Conservation (phyloP, 345 rosid genomes). For the Salix udensis region DNA sequence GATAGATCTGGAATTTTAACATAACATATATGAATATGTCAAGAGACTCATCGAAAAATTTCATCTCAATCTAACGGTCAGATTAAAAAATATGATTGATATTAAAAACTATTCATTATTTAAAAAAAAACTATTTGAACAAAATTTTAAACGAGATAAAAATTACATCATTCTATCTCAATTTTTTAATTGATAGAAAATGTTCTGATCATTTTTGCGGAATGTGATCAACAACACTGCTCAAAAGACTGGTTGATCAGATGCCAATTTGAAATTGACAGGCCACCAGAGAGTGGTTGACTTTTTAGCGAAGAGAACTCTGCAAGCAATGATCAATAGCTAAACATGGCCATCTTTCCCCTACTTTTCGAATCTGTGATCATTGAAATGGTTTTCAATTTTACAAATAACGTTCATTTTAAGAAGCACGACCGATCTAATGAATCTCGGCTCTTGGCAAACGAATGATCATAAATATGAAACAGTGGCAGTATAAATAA, state of each 20-base stretch:
- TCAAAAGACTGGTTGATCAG: no score
- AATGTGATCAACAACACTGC: no score
- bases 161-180: no score
- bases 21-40: no score
- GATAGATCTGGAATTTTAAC: no score
- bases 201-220: no score
- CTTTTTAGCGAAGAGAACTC: neutral
- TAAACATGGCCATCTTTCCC: neutral
- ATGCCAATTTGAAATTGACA: neutral
- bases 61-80: rapidly evolving
- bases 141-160: no score
- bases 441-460: neutral
- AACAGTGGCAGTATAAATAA: neutral
- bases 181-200: no score
- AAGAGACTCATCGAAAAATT: no score
- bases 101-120: no score
- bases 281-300: neutral
- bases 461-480: neutral
- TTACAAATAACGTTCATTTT: neutral
- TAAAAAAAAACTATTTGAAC: no score
- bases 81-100: rapidly evolving
- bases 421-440: neutral
- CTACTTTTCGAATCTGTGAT: neutral
- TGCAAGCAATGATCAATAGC: neutral
- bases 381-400: neutral